Base-by-base conservation (phyloP, 345 rosid genomes). In the Limnanthes douglasii region DNA sequence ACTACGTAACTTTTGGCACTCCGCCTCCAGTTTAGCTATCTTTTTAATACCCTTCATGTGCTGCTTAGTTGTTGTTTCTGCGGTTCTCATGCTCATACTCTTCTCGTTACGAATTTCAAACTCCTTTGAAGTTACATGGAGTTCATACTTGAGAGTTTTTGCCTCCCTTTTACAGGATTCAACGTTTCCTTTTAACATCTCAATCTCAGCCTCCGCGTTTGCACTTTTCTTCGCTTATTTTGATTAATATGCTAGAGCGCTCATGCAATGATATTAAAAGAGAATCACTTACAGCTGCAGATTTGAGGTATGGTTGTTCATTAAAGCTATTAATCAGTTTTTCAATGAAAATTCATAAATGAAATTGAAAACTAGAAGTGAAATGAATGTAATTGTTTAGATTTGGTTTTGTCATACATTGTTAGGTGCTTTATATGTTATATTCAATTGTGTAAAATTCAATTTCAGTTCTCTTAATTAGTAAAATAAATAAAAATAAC, bases 81-180 rank as follows among this genome's bases (percentile, higher is more conserved):
- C 78, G 49, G 85, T 71, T 35, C 75, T 71, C 68, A 71, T 43
- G 51, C 81, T 72, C 81, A 79, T 69, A 31, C 75, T 75, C 64
- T 79, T 79, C 55, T 79, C 92, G 13, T 66, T 79, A 27, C 85
- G 80, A 32, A 75, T 79, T 34, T 79, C 92, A 14, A 79, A 50
- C 65, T 79, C 85, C 41, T 79, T 79, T 13, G 75, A 49, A 31
- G 30, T 52, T 10, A 79, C 39, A 39, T 69, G 85, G 18, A 64
- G 64, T 53, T 79, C 85, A 49, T 79, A 79, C 45, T 72, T 79
- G 3, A 60, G 64, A 0, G 85, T 61, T 60, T 54, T 69, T 54
- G 72, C 64, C 38, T 79, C 85, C 71, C 75, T 64, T 51, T 75
- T 75, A 45, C 75, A 75, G 0, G 69, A 67, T 47, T 72, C 92